Evolutionary conservation across 495 filamentous ascomycete genomes (phyloP).

Genomic region (Penicillium cosmopolitanum): DNA sequence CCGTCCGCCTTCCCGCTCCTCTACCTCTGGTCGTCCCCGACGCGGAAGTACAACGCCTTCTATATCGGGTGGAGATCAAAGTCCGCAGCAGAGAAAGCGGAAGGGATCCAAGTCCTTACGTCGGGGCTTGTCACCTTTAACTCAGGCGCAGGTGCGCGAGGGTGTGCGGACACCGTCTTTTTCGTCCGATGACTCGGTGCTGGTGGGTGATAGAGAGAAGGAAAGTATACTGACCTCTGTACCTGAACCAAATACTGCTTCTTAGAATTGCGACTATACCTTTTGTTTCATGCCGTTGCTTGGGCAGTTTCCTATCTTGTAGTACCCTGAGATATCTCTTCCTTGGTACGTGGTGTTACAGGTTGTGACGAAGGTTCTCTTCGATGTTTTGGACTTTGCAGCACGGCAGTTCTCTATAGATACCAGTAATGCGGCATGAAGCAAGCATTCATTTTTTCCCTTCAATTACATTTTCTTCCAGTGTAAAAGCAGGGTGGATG

Average conservation of each 20-base stretch:
- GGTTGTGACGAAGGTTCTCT: neutral
- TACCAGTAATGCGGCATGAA: neutral
- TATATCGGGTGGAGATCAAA: conserved; percentile 32
- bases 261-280: conserved; percentile 9
- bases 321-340: neutral
- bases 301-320: neutral
- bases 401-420: neutral
- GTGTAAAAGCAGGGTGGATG: no score
- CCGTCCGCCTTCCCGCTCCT: conserved; percentile 44
- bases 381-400: neutral
- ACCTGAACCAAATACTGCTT: conserved; percentile 17
- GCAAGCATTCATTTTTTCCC: no score
- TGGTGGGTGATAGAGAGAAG: conserved; percentile 31
- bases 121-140: conserved; percentile 46
- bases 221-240: conserved; percentile 26
- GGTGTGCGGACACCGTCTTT: conserved; percentile 42
- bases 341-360: neutral
- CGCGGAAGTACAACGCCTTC: conserved; percentile 38
- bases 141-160: conserved; percentile 49
- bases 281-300: neutral
- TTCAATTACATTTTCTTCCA: no score
- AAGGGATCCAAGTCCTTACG: conserved; percentile 40
- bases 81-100: conserved; percentile 39
- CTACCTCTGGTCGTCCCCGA: conserved; percentile 38
- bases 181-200: conserved; percentile 43